These are phyloP conservation scores for Xylariaceae sp. DNA, from an alignment of 2,329 filamentous ascomycete genomes.

Conservation along the genomic window DNA sequence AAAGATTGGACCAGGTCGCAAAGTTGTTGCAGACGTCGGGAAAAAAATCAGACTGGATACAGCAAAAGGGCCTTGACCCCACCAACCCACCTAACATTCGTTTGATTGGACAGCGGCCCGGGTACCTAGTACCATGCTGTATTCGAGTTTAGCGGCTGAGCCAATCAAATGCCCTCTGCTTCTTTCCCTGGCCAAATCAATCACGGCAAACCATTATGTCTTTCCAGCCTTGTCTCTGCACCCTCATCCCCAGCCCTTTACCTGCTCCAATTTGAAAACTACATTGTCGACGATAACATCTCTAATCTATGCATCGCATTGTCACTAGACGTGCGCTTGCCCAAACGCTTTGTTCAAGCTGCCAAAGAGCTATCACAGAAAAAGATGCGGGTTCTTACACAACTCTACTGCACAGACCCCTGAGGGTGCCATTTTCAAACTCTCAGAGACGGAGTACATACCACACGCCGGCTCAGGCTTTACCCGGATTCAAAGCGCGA, in stretches of 20 bases:
- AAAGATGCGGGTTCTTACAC: conserved; percentile 2
- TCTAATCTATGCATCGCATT: conserved; percentile 39
- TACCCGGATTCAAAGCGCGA: conserved; percentile 18
- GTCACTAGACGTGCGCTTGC: conserved; percentile 31
- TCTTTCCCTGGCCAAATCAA: background rate
- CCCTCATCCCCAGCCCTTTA: background rate
- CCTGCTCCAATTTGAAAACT: background rate
- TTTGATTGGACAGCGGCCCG: conserved; percentile 12
- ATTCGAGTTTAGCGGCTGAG: background rate
- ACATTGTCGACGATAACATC: background rate
- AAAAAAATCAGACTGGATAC: conserved; percentile 35
- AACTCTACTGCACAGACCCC: conserved; percentile 1
- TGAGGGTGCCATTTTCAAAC: background rate
- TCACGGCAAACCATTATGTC: too few species aligned
- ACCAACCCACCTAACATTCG: background rate
- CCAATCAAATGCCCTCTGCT: conserved; percentile 22
- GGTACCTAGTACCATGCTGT: background rate
- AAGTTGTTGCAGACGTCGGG: conserved; percentile 18
- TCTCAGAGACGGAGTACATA: conserved; percentile 8
- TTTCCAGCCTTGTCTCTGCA: conserved; percentile 4
- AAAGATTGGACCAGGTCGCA: conserved; percentile 9
- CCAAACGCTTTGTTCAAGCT: conserved; percentile 24
- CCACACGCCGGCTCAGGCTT: conserved; percentile 7
- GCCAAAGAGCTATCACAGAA: conserved; percentile 10
- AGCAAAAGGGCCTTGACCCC: conserved; percentile 17